phyloP scores from a whole-genome alignment of 352 stramenopile genomes.

The Detonula confervacea region DNA sequence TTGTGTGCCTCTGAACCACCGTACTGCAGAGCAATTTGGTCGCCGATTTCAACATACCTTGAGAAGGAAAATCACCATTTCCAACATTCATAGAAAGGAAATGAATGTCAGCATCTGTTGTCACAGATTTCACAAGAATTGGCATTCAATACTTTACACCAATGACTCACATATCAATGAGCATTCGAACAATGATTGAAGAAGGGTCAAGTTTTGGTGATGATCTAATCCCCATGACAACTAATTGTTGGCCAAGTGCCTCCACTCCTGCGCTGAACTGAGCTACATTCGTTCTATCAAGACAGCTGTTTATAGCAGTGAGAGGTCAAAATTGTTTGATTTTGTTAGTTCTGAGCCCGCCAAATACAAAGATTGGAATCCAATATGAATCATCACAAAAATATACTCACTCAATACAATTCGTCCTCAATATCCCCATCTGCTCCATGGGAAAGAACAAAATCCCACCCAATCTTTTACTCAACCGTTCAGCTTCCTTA shows the following conservation, averaged over 20 bases:
- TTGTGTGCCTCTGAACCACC: slow-evolving; percentile 98
- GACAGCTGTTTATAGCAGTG: slow-evolving; percentile 85
- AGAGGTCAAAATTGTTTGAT: too few relatives aligned
- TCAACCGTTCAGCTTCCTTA: too few relatives aligned
- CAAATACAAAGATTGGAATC: too few relatives aligned
- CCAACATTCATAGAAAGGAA: too few relatives aligned
- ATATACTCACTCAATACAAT: slow-evolving; percentile 96
- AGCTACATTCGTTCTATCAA: slow-evolving; percentile 93
- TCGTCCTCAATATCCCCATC: slow-evolving; percentile 96
- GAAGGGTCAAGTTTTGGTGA: slow-evolving; percentile 83
- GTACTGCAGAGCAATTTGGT: slow-evolving; percentile 99
- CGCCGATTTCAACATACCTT: slow-evolving; percentile 96
- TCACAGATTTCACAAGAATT: too few relatives aligned
- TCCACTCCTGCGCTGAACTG: slow-evolving; percentile 89
- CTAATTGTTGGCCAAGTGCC: slow-evolving; percentile 94
- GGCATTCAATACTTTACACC: too few relatives aligned
- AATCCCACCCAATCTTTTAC: slow-evolving; percentile 81
- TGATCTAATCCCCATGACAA: slow-evolving; percentile 95
- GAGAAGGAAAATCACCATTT: too few relatives aligned
- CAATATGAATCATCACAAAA: slow-evolving; percentile 4
- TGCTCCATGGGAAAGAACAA: slow-evolving; percentile 93
- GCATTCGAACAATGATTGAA: slow-evolving; percentile 93
- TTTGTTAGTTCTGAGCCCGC: too few relatives aligned
- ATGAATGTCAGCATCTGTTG: too few relatives aligned
- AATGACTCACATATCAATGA: slow-evolving; percentile 94